A percentile compares a stretch with the other conserved stretches of the same genome.
These are phyloP conservation scores for Arthroderma uncinatum DNA, from an alignment of 2,329 filamentous ascomycete species.

Conservation along the genomic window DNA sequence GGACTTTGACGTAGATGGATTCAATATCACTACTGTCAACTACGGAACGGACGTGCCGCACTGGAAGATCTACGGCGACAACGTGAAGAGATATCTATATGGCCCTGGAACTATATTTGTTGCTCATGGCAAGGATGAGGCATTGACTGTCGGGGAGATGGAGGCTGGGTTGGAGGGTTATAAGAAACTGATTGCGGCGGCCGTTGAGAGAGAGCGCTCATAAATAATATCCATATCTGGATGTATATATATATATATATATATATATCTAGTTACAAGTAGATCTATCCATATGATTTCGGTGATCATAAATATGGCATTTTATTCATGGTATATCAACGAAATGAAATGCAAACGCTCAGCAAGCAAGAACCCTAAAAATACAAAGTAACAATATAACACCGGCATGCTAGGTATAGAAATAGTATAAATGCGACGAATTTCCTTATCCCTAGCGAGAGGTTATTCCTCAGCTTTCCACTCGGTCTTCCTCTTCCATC, in stretches of 20 bases:
- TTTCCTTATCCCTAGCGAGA: neutral
- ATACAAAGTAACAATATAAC: neutral
- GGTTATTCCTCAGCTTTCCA: neutral
- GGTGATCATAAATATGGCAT: neutral
- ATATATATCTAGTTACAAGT: too few species aligned
- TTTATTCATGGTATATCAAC: neutral
- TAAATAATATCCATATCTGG: neutral
- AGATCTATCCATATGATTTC: neutral
- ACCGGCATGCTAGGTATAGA: neutral
- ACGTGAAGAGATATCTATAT: slow-evolving; percentile 47
- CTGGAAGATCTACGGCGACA: slow-evolving; percentile 53
- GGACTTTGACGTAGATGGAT: slow-evolving; percentile 73
- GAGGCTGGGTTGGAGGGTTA: slow-evolving; percentile 71
- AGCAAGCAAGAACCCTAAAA: neutral
- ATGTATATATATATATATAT: neutral
- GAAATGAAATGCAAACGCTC: neutral
- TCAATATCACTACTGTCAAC: slow-evolving; percentile 73
- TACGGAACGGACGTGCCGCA: slow-evolving; percentile 90
- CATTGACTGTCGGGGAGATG: slow-evolving; percentile 61
- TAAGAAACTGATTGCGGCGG: slow-evolving; percentile 50
- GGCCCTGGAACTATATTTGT: slow-evolving; percentile 64
- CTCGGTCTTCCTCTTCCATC: slow-evolving; percentile 27
- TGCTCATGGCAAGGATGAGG: slow-evolving; percentile 76
- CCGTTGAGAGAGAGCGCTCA: slow-evolving; percentile 13
- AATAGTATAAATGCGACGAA: neutral